A percentile compares a stretch with the other conserved stretches of the same genome.
Evolutionary conservation across 768 basidiomycete genomes (phyloP).

Genomic region (Butyriboletus loyo): DNA sequence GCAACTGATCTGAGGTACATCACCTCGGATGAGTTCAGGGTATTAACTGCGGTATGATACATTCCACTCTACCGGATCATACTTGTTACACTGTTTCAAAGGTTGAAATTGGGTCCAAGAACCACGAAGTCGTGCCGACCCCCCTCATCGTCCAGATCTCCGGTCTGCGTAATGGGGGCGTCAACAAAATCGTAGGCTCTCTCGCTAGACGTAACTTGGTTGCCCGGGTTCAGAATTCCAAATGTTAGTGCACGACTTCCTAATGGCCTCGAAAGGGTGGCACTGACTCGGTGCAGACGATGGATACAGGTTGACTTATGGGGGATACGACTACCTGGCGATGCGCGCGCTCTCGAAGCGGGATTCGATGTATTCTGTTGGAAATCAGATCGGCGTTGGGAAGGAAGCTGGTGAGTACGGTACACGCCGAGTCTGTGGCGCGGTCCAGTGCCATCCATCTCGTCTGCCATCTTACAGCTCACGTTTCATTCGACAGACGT

Average conservation of each 20-base stretch:
- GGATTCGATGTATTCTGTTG: conserved; percentile 85
- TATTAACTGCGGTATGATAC: conserved; percentile 79
- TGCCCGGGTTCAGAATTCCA: conserved; percentile 84
- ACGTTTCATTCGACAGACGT: conserved; percentile 49
- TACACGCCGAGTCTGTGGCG: background rate
- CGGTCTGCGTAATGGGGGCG: conserved; percentile 86
- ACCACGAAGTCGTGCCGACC: conserved; percentile 94
- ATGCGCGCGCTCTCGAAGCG: conserved; percentile 91
- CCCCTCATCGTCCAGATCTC: conserved; percentile 88
- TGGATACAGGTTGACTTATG: conserved; percentile 95
- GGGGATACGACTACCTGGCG: conserved; percentile 96
- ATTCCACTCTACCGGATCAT: background rate
- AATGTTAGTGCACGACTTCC: conserved; percentile 54
- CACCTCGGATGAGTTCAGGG: conserved; percentile 88
- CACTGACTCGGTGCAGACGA: conserved; percentile 61
- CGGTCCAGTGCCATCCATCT: background rate
- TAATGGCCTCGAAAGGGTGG: background rate
- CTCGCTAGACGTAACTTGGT: conserved; percentile 92
- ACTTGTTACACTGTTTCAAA: conserved; percentile 29
- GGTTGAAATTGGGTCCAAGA: conserved; percentile 98
- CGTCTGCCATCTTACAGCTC: background rate
- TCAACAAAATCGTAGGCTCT: conserved; percentile 87
- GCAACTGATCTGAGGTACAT: conserved; percentile 93
- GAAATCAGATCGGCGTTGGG: conserved; percentile 97
- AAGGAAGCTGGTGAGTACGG: conserved; percentile 82